Evolutionary conservation across 2,329 filamentous ascomycete species (phyloP).

Genomic region (Aphanoascus verrucosus): DNA sequence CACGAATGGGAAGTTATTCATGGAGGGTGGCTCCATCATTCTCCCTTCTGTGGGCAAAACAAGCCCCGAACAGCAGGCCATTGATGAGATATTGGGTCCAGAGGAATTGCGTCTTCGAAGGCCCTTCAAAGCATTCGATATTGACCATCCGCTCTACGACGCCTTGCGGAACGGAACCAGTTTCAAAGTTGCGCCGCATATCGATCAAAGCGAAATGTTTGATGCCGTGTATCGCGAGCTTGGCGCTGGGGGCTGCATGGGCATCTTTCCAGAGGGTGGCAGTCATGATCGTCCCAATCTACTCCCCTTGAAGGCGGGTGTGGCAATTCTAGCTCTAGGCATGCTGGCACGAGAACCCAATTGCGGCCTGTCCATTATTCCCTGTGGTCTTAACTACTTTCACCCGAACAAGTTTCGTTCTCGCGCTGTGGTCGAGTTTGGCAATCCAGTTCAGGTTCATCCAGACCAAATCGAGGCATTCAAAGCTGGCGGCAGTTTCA

Average conservation of each 20-base stretch:
- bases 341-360: slow-evolving; percentile 63
- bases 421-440: slow-evolving; percentile 76
- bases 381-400: slow-evolving; percentile 93
- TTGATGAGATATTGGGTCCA: slow-evolving; percentile 59
- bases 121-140: slow-evolving; percentile 59
- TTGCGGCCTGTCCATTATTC: slow-evolving; percentile 75
- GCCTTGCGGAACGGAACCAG: slow-evolving; percentile 47
- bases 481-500: slow-evolving; percentile 50
- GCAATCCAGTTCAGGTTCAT: slow-evolving; percentile 64
- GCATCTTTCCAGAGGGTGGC: slow-evolving; percentile 81
- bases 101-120: slow-evolving; percentile 69
- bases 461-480: slow-evolving; percentile 65
- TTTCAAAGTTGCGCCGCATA: slow-evolving; percentile 70
- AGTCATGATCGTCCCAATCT: slow-evolving; percentile 79
- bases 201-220: slow-evolving; percentile 76
- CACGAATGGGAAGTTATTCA: slow-evolving; percentile 47
- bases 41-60: slow-evolving; percentile 61
- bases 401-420: slow-evolving; percentile 86
- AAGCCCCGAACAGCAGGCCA: slow-evolving; percentile 59
- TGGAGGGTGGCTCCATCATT: slow-evolving; percentile 64
- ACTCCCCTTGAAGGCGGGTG: slow-evolving; percentile 72
- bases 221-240: slow-evolving; percentile 70
- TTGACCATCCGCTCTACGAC: slow-evolving; percentile 42
- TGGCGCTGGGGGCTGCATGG: slow-evolving; percentile 66
- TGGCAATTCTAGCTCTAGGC: slow-evolving; percentile 81